Evolutionary conservation across 192 early-diverging fungal species (phyloP).

Genomic region (Coemansia sp.): DNA sequence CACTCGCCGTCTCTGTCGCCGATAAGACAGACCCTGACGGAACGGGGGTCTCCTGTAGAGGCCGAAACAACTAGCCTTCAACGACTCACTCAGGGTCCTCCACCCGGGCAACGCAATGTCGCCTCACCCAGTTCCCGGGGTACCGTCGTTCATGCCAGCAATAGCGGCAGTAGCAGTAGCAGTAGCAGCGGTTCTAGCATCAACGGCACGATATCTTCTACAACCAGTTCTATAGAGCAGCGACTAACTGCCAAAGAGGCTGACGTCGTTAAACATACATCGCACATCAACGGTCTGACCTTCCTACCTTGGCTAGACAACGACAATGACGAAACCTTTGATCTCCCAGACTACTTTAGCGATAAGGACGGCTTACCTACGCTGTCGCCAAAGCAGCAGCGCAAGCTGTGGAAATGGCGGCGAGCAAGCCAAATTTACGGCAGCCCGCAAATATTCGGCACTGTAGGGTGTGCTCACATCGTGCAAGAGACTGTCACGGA

Average conservation of each 20-base stretch:
- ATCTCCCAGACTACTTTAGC: slow-evolving; percentile 56
- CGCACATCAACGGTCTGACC: slow-evolving; percentile 70
- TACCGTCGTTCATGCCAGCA: slow-evolving; percentile 2
- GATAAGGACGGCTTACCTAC: slow-evolving; percentile 81
- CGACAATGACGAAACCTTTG: slow-evolving; percentile 69
- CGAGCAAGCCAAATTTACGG: slow-evolving; percentile 76
- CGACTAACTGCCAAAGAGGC: slow-evolving; percentile 58
- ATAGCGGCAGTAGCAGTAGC: neutral
- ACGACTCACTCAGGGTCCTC: neutral
- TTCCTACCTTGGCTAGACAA: slow-evolving; percentile 77
- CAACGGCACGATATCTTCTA: slow-evolving; percentile 5
- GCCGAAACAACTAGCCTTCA: neutral
- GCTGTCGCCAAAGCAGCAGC: slow-evolving; percentile 76
- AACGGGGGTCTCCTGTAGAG: neutral
- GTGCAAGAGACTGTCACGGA: slow-evolving; percentile 91
- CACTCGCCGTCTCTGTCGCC: neutral
- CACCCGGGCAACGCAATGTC: neutral
- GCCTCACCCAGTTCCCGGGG: neutral
- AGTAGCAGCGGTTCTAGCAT: neutral
- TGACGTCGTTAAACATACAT: slow-evolving; percentile 68
- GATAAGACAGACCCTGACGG: neutral
- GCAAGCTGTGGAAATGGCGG: slow-evolving; percentile 80
- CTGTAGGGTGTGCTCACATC: slow-evolving; percentile 70
- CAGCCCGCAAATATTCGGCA: slow-evolving; percentile 68
- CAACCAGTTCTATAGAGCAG: slow-evolving; percentile 7